Evolutionary conservation across 495 filamentous ascomycete genomes (phyloP).

Genomic region (Cudoniella acicularis): DNA sequence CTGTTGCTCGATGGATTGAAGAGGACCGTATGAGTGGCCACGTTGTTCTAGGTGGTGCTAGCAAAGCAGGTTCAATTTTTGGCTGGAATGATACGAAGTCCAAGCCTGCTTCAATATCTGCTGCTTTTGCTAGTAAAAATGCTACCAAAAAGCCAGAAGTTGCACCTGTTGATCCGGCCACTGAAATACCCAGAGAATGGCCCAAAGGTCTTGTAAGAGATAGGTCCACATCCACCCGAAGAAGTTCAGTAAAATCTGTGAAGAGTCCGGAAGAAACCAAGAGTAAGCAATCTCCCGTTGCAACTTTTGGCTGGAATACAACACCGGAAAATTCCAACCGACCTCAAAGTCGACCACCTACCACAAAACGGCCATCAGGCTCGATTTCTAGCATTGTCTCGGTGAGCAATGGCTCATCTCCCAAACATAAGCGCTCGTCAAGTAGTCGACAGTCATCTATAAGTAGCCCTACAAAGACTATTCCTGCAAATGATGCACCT

Average conservation of each 20-base stretch:
- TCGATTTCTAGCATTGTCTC: background rate
- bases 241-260: constrained; percentile 12
- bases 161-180: background rate
- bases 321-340: background rate
- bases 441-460: background rate
- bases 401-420: background rate
- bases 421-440: background rate
- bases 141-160: background rate
- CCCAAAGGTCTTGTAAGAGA: constrained; percentile 14
- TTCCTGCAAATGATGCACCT: background rate
- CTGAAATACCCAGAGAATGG: constrained; percentile 21
- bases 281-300: constrained; percentile 14
- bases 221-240: constrained; percentile 15
- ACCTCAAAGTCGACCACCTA: background rate
- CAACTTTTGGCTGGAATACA: constrained; percentile 36
- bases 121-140: constrained; percentile 37
- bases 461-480: background rate
- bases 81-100: constrained; percentile 48
- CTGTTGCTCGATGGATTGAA: constrained; percentile 56
- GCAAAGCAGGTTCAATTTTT: constrained; percentile 44
- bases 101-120: constrained; percentile 40
- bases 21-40: constrained; percentile 52
- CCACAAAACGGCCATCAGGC: background rate
- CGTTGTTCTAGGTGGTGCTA: constrained; percentile 39
- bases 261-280: constrained; percentile 3